A percentile compares a stretch with the other conserved stretches of the same genome.
phyloP scores from a whole-genome alignment of 768 basidiomycete genomes.

The Suillus cothurnatus region DNA sequence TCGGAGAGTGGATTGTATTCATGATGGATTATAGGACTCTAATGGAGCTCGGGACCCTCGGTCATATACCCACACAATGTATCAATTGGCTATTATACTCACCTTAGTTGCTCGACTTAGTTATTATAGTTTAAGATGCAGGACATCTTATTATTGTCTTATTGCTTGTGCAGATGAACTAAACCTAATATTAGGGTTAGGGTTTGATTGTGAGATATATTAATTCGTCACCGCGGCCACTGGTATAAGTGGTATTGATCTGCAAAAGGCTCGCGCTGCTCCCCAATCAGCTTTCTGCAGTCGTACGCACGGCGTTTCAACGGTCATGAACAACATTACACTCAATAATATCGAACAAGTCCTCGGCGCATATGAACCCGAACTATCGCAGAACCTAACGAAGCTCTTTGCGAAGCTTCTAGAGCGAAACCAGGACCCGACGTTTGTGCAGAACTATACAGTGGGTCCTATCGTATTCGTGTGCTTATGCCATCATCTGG shows the following conservation, averaged over 20 bases:
- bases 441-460: constrained; percentile 22
- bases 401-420: constrained; percentile 25
- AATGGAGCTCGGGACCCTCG: neutral
- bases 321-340: constrained; percentile 18
- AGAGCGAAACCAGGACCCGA: constrained; percentile 24
- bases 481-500: neutral
- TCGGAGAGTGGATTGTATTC: neutral
- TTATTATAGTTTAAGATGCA: constrained; percentile 1
- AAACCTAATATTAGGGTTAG: constrained; percentile 5
- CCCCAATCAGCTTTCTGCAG: neutral
- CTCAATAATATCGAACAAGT: constrained; percentile 20
- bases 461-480: constrained; percentile 10
- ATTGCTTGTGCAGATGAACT: neutral
- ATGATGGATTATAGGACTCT: neutral
- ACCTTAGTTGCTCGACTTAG: neutral
- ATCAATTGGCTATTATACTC: neutral
- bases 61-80: constrained; percentile 3
- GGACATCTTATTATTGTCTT: neutral
- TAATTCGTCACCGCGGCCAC: neutral
- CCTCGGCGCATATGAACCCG: constrained; percentile 14
- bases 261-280: neutral
- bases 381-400: constrained; percentile 19
- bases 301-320: neutral
- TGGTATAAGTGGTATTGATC: neutral
- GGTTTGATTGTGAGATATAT: neutral